Evolutionary conservation across 2,329 filamentous ascomycete genomes (phyloP).

Genomic region (Colletotrichum tofieldiae): DNA sequence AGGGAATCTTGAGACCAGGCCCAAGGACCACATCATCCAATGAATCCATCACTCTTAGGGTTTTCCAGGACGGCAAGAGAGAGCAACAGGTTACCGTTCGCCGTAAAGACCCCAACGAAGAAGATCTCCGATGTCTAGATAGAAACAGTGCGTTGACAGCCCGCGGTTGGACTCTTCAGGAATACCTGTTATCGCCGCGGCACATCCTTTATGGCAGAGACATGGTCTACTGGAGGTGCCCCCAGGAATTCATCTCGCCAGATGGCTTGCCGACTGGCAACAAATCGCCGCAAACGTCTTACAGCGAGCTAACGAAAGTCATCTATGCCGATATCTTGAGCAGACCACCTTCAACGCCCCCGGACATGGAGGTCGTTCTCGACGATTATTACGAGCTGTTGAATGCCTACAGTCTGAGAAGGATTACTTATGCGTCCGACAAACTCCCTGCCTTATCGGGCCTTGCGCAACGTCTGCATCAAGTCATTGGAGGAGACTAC

Average conservation of each 20-base stretch:
- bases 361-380: neutral
- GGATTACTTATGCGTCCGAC: neutral
- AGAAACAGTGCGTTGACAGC: neutral
- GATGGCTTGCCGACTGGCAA: conserved; percentile 13
- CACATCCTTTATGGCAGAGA: conserved; percentile 4
- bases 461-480: neutral
- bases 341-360: too few relatives aligned
- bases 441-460: conserved; percentile 17
- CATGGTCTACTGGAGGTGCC: conserved; percentile 26
- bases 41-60: neutral
- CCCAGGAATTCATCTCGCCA: neutral
- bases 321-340: conserved; percentile 1
- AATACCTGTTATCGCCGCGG: conserved; percentile 26
- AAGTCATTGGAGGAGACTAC: neutral
- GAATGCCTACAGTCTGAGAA: neutral
- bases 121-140: neutral
- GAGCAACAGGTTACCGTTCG: neutral
- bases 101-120: conserved; percentile 10
- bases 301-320: neutral
- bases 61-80: neutral
- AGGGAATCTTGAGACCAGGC: neutral
- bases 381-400: conserved; percentile 1
- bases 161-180: conserved; percentile 17
- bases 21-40: too few relatives aligned
- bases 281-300: conserved; percentile 4